Base-by-base conservation (phyloP, 495 filamentous ascomycete species). In the Zalerion maritima region DNA sequence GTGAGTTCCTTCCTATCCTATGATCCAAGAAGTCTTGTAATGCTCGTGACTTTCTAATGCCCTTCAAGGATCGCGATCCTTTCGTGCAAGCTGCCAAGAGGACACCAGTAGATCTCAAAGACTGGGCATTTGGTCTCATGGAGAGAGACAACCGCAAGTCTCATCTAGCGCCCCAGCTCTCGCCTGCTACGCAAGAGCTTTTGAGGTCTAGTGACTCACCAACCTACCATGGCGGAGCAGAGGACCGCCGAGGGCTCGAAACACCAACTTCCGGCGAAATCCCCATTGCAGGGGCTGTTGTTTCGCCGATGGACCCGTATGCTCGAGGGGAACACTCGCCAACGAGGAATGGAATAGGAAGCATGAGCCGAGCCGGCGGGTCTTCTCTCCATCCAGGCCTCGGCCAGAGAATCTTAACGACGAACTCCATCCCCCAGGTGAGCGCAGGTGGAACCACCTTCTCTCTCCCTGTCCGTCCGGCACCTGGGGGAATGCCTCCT, bases 31-130 rank as follows among this genome's bases (percentile, higher is more conserved):
- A 35, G 2, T 13, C 12, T 14, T 18, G 26, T 15, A 4, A 2
- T 6, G 13, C 17, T 13, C 8, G 4, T 14, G 9, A 20, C 3
- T 18, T 14, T 15, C n/a, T 2, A n/a, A 18, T 3, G 9, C 24
- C 16, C 14, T 8, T 21, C 13, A 21, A 92, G 83, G 85, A 93
- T 35, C 74, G 76, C 31, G 86, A 94, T 47, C 71, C 78, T 1
- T 94, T 94, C 51, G 62, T 94, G n/a, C 81, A 85, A 46, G 86
- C 86, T 26, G 86, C 85, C 18, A 93, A 91, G 60, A 74, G 86
- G 26, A 94, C 86, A 1, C 86, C 86, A 0, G 86, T 94, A 4
- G 76, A 94, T 49, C 60, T 94, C 11, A 70, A 78, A 55, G 75
- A 78, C 29, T 94, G 86, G 86, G 85, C 86, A 14, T 73, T 85